Conservation (phyloP, 208 protist species). For the Herpetomonas samuelpessoai region DNA sequence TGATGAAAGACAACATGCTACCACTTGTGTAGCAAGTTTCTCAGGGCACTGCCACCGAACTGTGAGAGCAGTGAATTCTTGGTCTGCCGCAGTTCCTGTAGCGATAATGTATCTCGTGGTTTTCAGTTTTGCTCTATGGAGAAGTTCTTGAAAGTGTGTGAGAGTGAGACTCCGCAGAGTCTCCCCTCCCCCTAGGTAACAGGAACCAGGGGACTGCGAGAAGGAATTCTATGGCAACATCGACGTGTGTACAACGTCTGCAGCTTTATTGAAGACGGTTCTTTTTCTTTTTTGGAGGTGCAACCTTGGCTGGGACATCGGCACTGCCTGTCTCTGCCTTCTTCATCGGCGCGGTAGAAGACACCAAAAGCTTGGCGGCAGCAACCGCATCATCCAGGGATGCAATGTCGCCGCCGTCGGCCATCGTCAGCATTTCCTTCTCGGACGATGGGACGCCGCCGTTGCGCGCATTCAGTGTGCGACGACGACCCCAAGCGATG, state of each 20-base stretch:
- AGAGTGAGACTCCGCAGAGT: too few relatives aligned
- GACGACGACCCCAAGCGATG: constrained; percentile 87
- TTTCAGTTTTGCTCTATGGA: too few relatives aligned
- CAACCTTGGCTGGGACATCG: neutral
- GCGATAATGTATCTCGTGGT: too few relatives aligned
- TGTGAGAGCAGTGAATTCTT: too few relatives aligned
- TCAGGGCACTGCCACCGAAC: too few relatives aligned
- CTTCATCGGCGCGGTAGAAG: constrained; percentile 11
- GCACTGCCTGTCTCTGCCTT: neutral
- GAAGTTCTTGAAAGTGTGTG: too few relatives aligned
- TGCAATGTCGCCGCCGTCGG: constrained; percentile 22
- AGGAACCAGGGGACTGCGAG: too few relatives aligned
- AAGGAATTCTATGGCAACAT: constrained; percentile 2
- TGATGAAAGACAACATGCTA: too few relatives aligned
- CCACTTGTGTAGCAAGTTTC: too few relatives aligned
- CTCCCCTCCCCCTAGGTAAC: too few relatives aligned
- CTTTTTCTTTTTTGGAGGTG: constrained; percentile 59
- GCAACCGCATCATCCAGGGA: constrained; percentile 70
- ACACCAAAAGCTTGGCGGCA: constrained; percentile 61
- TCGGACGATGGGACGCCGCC: constrained; percentile 35
- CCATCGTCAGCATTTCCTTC: constrained; percentile 11
- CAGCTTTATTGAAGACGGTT: constrained; percentile 66
- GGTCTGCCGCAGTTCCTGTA: too few relatives aligned
- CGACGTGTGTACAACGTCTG: neutral
- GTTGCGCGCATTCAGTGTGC: constrained; percentile 77